Evolutionary conservation across 2,329 filamentous ascomycete species (phyloP).

Genomic region (Passalora sequoiae): DNA sequence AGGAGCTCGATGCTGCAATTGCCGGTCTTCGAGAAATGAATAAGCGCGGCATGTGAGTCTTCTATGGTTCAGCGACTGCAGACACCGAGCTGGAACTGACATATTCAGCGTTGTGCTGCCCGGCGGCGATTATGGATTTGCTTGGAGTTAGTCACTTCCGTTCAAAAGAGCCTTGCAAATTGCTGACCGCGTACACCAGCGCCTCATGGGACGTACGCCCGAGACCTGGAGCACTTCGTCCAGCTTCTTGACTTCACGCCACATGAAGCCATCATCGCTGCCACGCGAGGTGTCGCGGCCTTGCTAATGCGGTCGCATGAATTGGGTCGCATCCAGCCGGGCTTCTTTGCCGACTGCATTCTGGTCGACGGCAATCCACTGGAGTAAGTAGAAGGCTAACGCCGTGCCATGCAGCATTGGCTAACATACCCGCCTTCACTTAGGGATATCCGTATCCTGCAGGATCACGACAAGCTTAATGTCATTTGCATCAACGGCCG

Average conservation of each 20-base stretch:
- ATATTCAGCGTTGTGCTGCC: no score
- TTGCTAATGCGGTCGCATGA: conserved; percentile 44
- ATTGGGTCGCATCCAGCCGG: conserved; percentile 46
- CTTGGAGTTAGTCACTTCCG: no score
- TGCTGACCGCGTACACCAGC: no score
- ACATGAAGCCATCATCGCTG: conserved; percentile 41
- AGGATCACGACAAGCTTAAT: conserved; percentile 41
- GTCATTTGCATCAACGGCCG: conserved; percentile 47
- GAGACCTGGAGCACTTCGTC: conserved; percentile 31
- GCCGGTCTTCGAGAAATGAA: conserved; percentile 43
- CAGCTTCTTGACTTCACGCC: conserved; percentile 2
- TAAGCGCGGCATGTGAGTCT: conserved; percentile 43
- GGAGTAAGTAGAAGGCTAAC: no score
- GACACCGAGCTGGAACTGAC: no score
- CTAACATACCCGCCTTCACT: no score
- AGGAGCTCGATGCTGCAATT: conserved; percentile 40
- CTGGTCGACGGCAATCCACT: conserved; percentile 49
- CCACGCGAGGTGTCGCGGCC: conserved; percentile 48
- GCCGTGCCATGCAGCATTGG: no score
- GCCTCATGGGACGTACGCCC: no score
- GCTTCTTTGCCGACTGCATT: conserved; percentile 47
- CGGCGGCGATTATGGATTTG: no score
- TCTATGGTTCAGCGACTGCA: no score
- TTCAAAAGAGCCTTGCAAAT: no score
- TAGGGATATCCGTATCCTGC: conserved; percentile 47